A percentile compares a stretch with the other conserved stretches of the same genome.
These are phyloP conservation scores for Zea mays DNA, from an alignment of 176 grass and related monocot genomes.

Conservation along the genomic window DNA sequence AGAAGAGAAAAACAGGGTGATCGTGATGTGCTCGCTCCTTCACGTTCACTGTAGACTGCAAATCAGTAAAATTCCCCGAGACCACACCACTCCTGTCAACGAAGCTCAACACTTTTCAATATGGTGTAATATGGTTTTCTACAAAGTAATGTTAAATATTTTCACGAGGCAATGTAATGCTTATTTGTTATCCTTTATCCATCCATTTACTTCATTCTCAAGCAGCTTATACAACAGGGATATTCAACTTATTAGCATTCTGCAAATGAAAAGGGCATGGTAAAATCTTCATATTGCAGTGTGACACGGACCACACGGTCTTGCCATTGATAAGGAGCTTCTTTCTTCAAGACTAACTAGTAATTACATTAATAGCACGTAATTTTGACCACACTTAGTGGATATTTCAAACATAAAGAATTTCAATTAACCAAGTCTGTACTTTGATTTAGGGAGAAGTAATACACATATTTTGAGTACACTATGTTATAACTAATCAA, in stretches of 20 bases:
- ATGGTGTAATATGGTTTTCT: background rate
- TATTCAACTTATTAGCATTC: slow-evolving; percentile 3
- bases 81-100: background rate
- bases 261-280: background rate
- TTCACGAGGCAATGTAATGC: slow-evolving; percentile 11
- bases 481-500: slow-evolving; percentile 5
- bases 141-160: slow-evolving; percentile 3
- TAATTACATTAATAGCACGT: background rate
- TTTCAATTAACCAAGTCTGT: slow-evolving; percentile 7
- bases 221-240: slow-evolving; percentile 4
- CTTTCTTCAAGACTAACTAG: background rate
- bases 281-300: background rate
- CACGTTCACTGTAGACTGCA: background rate
- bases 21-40: background rate
- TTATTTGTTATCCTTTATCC: background rate
- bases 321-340: slow-evolving; percentile 16
- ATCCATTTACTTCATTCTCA: background rate
- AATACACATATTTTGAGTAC: slow-evolving; percentile 19
- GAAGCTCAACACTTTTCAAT: slow-evolving; percentile 9
- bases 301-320: background rate
- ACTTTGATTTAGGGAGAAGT: slow-evolving; percentile 1
- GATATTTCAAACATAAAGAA: background rate
- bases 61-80: background rate
- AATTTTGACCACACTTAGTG: background rate
- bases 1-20: background rate